A percentile compares a stretch with the other conserved stretches of the same genome.
phyloP scores from a whole-genome alignment of 2,329 filamentous ascomycete species.

The Bipolaris oryzae region DNA sequence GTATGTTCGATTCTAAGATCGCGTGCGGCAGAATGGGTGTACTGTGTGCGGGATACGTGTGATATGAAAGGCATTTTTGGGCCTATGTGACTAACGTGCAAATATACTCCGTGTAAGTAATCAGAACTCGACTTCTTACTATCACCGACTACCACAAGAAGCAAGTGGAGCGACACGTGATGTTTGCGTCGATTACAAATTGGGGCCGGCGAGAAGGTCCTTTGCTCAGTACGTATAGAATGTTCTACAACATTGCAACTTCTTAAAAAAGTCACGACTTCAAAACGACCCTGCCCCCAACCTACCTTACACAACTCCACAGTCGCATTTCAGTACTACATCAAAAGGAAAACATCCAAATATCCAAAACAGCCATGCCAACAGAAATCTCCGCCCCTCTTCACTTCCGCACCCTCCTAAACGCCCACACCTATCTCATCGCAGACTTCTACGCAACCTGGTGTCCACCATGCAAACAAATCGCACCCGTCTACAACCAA shows the following conservation, averaged over 20 bases:
- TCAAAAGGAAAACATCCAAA: neutral
- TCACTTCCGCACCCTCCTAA: constrained; percentile 46
- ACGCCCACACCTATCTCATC: constrained; percentile 50
- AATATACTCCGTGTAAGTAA: neutral
- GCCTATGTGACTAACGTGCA: neutral
- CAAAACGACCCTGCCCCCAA: neutral
- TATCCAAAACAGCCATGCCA: constrained; percentile 26
- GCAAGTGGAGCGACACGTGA: constrained; percentile 17
- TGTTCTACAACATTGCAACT: constrained; percentile 28
- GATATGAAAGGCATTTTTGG: neutral
- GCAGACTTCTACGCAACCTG: constrained; percentile 62
- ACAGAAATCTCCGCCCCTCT: constrained; percentile 41
- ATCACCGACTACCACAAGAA: constrained; percentile 13
- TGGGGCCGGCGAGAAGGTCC: constrained; percentile 10
- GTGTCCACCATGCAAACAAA: constrained; percentile 63
- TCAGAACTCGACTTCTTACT: neutral
- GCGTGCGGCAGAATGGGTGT: neutral
- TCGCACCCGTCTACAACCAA: constrained; percentile 59
- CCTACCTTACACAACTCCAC: neutral
- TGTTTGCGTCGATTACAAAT: constrained; percentile 29
- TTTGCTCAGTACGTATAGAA: constrained; percentile 20
- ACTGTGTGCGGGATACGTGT: neutral
- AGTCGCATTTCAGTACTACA: neutral
- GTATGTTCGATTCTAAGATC: neutral
- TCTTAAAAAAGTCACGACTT: neutral